Evolutionary conservation across 208 protist genomes (phyloP).

Genomic region (Trypanosoma cruzi): DNA sequence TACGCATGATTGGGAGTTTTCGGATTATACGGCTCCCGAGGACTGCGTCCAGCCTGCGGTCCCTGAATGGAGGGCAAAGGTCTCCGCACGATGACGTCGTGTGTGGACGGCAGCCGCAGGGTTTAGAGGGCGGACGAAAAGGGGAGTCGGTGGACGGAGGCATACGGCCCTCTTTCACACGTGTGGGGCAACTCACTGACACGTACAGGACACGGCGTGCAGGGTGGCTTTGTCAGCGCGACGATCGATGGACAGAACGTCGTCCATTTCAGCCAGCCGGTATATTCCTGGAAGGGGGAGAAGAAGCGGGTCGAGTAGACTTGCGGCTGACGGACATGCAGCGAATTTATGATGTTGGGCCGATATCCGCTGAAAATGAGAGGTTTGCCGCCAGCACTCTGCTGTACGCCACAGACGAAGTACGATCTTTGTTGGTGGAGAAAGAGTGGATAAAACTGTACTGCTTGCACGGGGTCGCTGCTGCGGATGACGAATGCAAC

Average conservation of each 20-base stretch:
- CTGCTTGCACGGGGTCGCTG: too few relatives aligned
- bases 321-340: constrained; percentile 18
- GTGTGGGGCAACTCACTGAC: constrained; percentile 19
- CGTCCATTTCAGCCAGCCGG: constrained; percentile 19
- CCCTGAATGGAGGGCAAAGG: constrained; percentile 13
- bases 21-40: neutral
- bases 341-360: constrained; percentile 23
- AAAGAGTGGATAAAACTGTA: too few relatives aligned
- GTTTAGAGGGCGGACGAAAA: constrained; percentile 12
- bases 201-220: constrained; percentile 3
- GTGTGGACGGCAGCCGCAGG: constrained; percentile 1
- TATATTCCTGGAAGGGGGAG: constrained; percentile 5
- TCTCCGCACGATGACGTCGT: constrained; percentile 3
- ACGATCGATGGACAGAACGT: constrained; percentile 17
- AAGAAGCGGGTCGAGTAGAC: constrained; percentile 8
- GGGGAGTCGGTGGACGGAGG: constrained; percentile 19
- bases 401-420: constrained; percentile 9
- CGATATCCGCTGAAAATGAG: constrained; percentile 16
- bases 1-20: too few relatives aligned
- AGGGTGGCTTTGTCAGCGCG: constrained; percentile 11
- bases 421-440: neutral
- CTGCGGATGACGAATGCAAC: constrained; percentile 2
- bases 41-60: too few relatives aligned
- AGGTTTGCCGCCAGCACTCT: constrained; percentile 19
- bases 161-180: constrained; percentile 8